Evolutionary conservation across 129 eudicot genomes (phyloP), one percentile per base, ranked within the genome.

Genomic region (Escallonia herrerae): DNA sequence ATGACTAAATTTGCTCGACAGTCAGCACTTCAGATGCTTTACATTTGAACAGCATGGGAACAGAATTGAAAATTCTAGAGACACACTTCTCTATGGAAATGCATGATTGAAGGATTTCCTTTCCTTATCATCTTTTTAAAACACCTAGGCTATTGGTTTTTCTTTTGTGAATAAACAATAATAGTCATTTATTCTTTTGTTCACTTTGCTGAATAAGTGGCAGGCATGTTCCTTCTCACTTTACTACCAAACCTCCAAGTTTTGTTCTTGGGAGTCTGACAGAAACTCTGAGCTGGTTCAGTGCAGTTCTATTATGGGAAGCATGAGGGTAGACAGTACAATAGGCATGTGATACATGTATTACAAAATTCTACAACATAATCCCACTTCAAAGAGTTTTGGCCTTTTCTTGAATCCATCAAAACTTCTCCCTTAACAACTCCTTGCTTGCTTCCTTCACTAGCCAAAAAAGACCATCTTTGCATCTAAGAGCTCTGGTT

Each of bases 171-270:
- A 67, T 74, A 22, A 22, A 22, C 33, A 22, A 22, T 22, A 22
- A 22, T 22, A 22, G 1, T 22, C 33, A 22, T 1, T 22, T 60
- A 75, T 69, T 15, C 5, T 62, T 61, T 52, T 63, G 50, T 71
- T 22, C 49, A 53, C 68, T 71, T 71, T 71, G 60, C 47, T 70
- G 68, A 58, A 70, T 68, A 72, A 82, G 78, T 82, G 80, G 82
- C 63, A 67, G 46, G 72, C 87, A 82, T 77, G 69, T 72, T 84
- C 45, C 75, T 76, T 69, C 80, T 78, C 80, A 69, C 82, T 76
- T 73, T 79, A 70, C 59, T 57, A 65, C 71, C 77, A 54, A 64
- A 41, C 71, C 55, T 54, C 71, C 33, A 22, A 22, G 33, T 67
- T 52, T 12, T 66, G 55, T 76, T 75, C 52, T 72, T 67, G 58